Evolutionary conservation across 805 yeast genomes (phyloP).

Genomic region (Groenewaldozyma salmanticensis): DNA sequence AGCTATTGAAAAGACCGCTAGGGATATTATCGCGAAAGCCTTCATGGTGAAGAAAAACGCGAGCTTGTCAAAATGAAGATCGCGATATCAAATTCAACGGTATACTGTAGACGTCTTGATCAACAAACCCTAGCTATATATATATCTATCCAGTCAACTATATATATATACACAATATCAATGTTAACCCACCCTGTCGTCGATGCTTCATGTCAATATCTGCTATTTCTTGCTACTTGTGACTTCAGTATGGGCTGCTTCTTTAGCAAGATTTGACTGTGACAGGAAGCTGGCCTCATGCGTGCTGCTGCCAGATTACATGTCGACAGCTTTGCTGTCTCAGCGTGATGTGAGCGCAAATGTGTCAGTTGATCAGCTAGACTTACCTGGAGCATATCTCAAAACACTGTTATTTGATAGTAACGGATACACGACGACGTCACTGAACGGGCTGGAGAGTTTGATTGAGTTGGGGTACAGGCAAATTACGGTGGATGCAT

Average conservation of each 20-base stretch:
- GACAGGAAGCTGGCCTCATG: constrained; percentile 10
- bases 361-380: constrained; percentile 26
- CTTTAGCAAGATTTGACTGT: constrained; percentile 2
- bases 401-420: constrained; percentile 22
- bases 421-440: constrained; percentile 23
- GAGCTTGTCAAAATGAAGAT: too few relatives aligned
- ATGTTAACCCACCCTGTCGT: too few relatives aligned
- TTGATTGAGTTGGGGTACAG: constrained; percentile 29
- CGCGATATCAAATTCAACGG: too few relatives aligned
- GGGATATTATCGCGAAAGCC: too few relatives aligned
- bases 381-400: constrained; percentile 28
- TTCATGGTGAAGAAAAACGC: too few relatives aligned
- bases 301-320: constrained; percentile 10
- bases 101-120: too few relatives aligned
- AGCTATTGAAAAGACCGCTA: not conserved
- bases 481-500: constrained; percentile 36
- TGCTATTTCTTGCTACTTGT: not conserved
- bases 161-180: too few relatives aligned
- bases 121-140: too few relatives aligned
- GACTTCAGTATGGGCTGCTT: not conserved
- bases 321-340: constrained; percentile 19
- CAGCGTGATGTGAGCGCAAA: constrained; percentile 28
- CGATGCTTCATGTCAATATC: too few relatives aligned
- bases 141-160: too few relatives aligned
- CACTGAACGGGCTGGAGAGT: constrained; percentile 16